Evolutionary conservation across 768 basidiomycete species (phyloP).

Genomic region (Lentinula detonsa): DNA sequence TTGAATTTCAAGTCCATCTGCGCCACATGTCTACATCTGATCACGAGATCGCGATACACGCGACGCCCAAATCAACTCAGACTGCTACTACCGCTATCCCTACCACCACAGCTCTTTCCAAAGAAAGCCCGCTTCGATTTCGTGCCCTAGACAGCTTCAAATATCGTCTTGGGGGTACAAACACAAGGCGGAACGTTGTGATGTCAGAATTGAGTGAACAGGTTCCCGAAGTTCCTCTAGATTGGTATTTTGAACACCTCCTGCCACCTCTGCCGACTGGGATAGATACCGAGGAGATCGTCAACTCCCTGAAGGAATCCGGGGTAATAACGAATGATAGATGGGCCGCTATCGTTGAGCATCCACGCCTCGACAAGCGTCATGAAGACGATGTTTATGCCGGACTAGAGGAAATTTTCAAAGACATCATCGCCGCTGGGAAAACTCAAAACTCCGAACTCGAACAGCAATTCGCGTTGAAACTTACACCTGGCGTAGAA

Average conservation of each 20-base stretch:
- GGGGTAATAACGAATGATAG: background rate
- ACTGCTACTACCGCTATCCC: too few species aligned
- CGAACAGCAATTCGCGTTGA: background rate
- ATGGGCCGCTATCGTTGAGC: background rate
- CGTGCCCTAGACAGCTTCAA: background rate
- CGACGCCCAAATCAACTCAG: too few species aligned
- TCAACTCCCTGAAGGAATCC: background rate
- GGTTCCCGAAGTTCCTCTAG: too few species aligned
- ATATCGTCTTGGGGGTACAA: too few species aligned
- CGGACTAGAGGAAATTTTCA: background rate
- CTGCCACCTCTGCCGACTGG: too few species aligned
- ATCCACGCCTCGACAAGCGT: background rate
- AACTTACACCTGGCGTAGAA: background rate
- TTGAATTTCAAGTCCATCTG: too few species aligned
- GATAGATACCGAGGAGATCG: background rate
- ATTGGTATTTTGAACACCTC: too few species aligned
- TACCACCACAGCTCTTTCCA: background rate
- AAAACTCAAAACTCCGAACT: background rate
- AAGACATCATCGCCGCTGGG: background rate
- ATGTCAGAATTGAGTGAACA: too few species aligned
- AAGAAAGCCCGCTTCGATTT: background rate
- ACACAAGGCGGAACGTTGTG: too few species aligned
- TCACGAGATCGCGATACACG: background rate
- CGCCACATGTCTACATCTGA: background rate
- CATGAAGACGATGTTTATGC: background rate